Evolutionary conservation across 257 asterid genomes (phyloP).

Genomic region (Primulina eburnea): DNA sequence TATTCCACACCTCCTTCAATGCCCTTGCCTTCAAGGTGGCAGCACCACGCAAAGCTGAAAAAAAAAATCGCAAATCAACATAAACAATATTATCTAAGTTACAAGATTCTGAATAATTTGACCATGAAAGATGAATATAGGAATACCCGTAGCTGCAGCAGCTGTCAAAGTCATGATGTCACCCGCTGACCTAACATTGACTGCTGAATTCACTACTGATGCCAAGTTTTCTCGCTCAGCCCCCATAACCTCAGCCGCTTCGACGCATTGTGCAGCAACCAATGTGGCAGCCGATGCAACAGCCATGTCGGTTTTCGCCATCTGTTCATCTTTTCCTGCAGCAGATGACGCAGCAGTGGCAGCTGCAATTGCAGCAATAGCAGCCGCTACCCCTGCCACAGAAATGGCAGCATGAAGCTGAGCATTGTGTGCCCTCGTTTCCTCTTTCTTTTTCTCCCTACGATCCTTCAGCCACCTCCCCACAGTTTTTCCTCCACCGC

Average conservation of each 20-base stretch:
- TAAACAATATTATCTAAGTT: too few species aligned
- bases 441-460: conserved; percentile 93
- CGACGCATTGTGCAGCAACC: conserved; percentile 97
- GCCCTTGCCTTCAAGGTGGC: conserved; percentile 90
- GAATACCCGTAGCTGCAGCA: conserved; percentile 89
- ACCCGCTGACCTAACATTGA: conserved; percentile 83
- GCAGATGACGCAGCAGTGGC: conserved; percentile 89
- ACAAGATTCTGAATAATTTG: neutral
- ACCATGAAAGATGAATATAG: neutral
- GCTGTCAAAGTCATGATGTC: conserved; percentile 97
- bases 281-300: conserved; percentile 95
- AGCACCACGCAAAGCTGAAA: conserved; percentile 83
- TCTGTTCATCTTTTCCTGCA: conserved; percentile 63
- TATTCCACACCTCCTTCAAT: conserved; percentile 86
- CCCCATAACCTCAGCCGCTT: conserved; percentile 95
- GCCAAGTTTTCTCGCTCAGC: conserved; percentile 91
- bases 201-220: conserved; percentile 88
- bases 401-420: conserved; percentile 97
- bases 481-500: conserved; percentile 77
- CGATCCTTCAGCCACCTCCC: conserved; percentile 99
- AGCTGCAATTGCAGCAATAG: conserved; percentile 95
- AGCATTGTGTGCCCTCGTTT: conserved; percentile 77
- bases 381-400: conserved; percentile 93
- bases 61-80: neutral
- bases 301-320: conserved; percentile 90